Conservation (phyloP, 257 asterid species). For the Solanum paucissectum region DNA sequence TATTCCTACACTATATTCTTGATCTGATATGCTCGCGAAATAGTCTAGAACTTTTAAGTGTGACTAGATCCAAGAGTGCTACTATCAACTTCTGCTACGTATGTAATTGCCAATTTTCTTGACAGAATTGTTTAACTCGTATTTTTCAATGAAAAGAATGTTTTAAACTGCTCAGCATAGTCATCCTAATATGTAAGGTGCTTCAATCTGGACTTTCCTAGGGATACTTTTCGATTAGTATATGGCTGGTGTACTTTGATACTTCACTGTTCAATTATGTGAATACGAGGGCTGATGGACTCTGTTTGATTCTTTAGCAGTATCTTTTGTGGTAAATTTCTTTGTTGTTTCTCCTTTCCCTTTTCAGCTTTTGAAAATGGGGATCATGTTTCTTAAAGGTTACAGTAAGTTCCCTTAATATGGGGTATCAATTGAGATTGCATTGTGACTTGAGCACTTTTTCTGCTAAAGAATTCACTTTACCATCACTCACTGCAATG, state of each 20-base stretch:
- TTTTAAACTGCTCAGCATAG: background rate
- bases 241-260: background rate
- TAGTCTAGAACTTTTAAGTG: background rate
- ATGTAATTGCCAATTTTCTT: background rate
- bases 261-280: background rate
- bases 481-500: background rate
- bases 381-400: background rate
- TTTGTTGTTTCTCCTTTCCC: background rate
- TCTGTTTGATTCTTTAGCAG: background rate
- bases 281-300: background rate
- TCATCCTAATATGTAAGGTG: background rate
- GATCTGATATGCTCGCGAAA: background rate
- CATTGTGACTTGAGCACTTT: background rate
- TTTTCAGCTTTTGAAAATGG: background rate
- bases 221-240: background rate
- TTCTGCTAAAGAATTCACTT: background rate
- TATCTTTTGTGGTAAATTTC: background rate
- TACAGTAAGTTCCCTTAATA: background rate
- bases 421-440: background rate
- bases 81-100: background rate
- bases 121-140: background rate
- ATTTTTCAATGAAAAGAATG: background rate
- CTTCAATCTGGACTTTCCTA: background rate
- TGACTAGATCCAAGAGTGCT: background rate
- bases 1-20: background rate